Percentiles rank a stretch among this genome's conserved stretches.
These are phyloP conservation scores for Tylopilus rubrobrunneus DNA, from an alignment of 768 basidiomycete species.

Conservation along the genomic window DNA sequence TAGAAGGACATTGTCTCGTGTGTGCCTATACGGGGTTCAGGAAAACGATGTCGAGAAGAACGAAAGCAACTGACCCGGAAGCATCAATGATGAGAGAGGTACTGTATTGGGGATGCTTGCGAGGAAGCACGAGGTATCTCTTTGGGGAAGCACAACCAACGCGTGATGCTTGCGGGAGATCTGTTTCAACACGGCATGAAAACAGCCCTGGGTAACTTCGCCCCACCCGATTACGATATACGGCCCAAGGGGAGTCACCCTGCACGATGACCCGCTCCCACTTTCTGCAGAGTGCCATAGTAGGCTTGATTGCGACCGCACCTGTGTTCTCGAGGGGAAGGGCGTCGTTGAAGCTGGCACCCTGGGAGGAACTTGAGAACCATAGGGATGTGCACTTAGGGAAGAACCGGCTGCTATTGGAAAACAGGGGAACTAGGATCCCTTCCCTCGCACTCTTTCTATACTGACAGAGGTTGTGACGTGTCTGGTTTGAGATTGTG, in stretches of 20 bases:
- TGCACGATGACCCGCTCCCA: constrained; percentile 45
- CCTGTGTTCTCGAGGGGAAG: constrained; percentile 1
- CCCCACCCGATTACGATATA: constrained; percentile 56
- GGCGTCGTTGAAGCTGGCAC: constrained; percentile 22
- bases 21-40: constrained; percentile 5
- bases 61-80: constrained; percentile 61
- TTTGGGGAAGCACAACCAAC: constrained; percentile 56
- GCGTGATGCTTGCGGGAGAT: constrained; percentile 40
- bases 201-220: background rate
- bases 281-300: constrained; percentile 28
- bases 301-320: constrained; percentile 19
- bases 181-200: constrained; percentile 31
- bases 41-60: constrained; percentile 21
- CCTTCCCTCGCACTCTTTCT: background rate
- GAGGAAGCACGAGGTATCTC: constrained; percentile 56
- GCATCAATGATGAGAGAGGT: constrained; percentile 66
- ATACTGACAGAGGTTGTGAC: constrained; percentile 23
- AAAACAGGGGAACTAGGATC: constrained; percentile 22
- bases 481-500: constrained; percentile 37
- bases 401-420: constrained; percentile 20
- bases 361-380: constrained; percentile 14
- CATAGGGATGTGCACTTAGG: constrained; percentile 14
- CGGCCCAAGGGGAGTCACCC: constrained; percentile 47
- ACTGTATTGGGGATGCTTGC: constrained; percentile 61
- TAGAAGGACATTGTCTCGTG: constrained; percentile 63